Evolutionary conservation across 2,329 filamentous ascomycete species (phyloP), one percentile per base, ranked within the genome.

Genomic region (Atkinsonella texensis): DNA sequence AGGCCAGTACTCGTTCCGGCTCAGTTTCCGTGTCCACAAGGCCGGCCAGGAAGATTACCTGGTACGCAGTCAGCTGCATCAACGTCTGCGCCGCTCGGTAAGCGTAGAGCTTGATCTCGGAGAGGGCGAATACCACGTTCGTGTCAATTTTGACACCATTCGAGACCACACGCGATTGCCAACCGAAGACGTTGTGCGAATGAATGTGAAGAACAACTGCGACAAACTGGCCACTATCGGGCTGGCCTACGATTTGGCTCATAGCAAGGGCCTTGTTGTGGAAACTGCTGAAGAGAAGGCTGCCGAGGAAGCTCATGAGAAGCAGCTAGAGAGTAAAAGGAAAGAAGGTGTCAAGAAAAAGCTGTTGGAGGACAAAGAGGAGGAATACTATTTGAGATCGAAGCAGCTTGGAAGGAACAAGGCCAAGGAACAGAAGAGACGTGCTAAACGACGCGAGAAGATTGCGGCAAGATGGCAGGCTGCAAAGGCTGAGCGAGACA

Each of bases 361-460:
- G 61, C 62, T 71, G 11, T 66, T 70, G n/a, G 62, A 67, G 12
- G 72, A 68, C 51, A 60, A 63, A n/a, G 66, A 68, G 33, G 60
- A 66, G 48, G 52, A 56, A 3, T 63, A 71, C 44, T 68, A 68
- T 13, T 58, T 71, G 12, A 63, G 65, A 48, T 64, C 60, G 17
- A 70, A 67, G 46, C 63, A 68, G 32, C 65, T 66, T 43, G 64
- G 66, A 42, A 70, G 67, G 50, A 54, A 55, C 1, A 54, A 62
- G 35, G 60, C 56, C 15, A 57, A 47, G 23, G 50, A 52, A 4
- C 47, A 56, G 59, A 84, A 81, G 61, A 88, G 87, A 65, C 89
- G 87, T 69, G 91, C 88, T 67, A 89, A 85, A 70, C 87, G 85
- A 73, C 89, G 87, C 75, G 77, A 78, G 32, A 86, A 83, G 66